Percentiles rank a stretch among this genome's conserved stretches.
Conservation (phyloP, 345 rosid genomes). For the Brassica napus region Da-Ae NC_063445.1:6624001-6624500, state of each 20-base stretch:
- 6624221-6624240: background rate
- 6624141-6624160: background rate
- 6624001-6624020: no score
- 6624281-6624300: background rate
- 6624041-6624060: no score
- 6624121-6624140: background rate
- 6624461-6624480: background rate
- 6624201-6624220: background rate
- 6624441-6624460: background rate
- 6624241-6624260: background rate
- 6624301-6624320: background rate
- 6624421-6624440: background rate
- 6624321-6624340: background rate
- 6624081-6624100: background rate
- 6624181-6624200: background rate
- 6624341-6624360: no score
- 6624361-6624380: background rate
- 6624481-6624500: constrained; percentile 7
- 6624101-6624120: background rate
- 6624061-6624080: background rate
- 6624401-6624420: background rate
- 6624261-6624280: no score
- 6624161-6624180: background rate
- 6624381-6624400: background rate
- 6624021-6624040: no score